phyloP scores from a whole-genome alignment of 768 basidiomycete genomes.

The Stropharia rugosoannulata region DNA sequence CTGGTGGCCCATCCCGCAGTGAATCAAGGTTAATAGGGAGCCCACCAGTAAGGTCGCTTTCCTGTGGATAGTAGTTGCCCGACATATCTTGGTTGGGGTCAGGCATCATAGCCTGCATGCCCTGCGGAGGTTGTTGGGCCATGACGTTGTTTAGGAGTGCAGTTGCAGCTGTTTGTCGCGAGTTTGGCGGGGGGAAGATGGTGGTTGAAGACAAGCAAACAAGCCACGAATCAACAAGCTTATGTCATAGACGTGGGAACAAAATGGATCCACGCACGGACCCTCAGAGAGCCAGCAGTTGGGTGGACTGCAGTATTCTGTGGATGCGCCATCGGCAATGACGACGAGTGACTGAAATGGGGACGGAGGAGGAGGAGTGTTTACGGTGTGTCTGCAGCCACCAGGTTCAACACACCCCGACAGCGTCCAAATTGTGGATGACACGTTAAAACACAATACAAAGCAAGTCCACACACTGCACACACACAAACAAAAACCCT shows the following conservation, averaged over 20 bases:
- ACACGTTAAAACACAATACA: constrained; percentile 73
- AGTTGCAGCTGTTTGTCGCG: constrained; percentile 33
- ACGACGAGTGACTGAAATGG: constrained; percentile 24
- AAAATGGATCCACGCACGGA: constrained; percentile 55
- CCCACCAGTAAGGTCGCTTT: constrained; percentile 79
- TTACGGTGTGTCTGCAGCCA: constrained; percentile 47
- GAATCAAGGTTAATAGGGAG: constrained; percentile 87
- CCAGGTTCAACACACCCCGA: constrained; percentile 61
- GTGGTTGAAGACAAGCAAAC: constrained; percentile 46
- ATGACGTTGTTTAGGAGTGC: constrained; percentile 33
- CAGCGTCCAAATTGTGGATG: constrained; percentile 72
- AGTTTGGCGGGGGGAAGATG: constrained; percentile 41
- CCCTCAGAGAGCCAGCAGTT: constrained; percentile 26
- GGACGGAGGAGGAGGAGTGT: constrained; percentile 30
- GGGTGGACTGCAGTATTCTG: constrained; percentile 4
- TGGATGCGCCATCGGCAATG: constrained; percentile 6
- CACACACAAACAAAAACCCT: constrained; percentile 47
- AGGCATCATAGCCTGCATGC: constrained; percentile 65
- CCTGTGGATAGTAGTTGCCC: constrained; percentile 70
- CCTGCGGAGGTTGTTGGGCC: constrained; percentile 56
- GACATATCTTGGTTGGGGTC: constrained; percentile 52
- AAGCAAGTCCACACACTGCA: constrained; percentile 43
- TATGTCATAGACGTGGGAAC: constrained; percentile 64
- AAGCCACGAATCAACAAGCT: constrained; percentile 43
- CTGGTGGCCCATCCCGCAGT: constrained; percentile 82